These are phyloP conservation scores for Amaranthus hypochondriacus DNA, from an alignment of 148 eudicot species.

Conservation along the genomic window DNA sequence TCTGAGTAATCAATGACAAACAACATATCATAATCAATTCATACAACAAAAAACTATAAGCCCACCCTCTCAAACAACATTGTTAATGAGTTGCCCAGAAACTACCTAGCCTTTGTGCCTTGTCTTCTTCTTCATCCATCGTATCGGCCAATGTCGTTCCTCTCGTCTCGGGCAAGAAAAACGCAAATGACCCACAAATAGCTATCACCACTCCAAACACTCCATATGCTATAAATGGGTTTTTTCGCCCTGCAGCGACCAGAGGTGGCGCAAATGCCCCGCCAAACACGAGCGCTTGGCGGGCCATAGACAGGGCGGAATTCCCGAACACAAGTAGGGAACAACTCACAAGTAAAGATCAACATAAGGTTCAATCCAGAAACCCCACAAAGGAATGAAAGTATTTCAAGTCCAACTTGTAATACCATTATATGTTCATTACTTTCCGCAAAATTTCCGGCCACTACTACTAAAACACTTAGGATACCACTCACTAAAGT, in stretches of 20 bases:
- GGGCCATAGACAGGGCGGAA: constrained; percentile 59
- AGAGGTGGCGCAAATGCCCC: constrained; percentile 48
- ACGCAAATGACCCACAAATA: constrained; percentile 35
- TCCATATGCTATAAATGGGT: constrained; percentile 40
- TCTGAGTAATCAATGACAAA: too few species aligned
- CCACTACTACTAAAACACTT: constrained; percentile 36
- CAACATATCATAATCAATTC: not conserved
- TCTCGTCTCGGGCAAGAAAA: constrained; percentile 51
- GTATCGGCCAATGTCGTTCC: constrained; percentile 42
- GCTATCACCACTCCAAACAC: constrained; percentile 53
- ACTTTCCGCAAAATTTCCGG: not conserved
- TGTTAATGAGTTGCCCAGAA: constrained; percentile 12
- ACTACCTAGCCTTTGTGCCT: constrained; percentile 20
- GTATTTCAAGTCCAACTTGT: constrained; percentile 39
- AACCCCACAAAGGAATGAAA: constrained; percentile 46
- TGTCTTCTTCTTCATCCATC: constrained; percentile 59
- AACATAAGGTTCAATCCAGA: constrained; percentile 44
- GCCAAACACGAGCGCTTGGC: constrained; percentile 60
- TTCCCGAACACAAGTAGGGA: constrained; percentile 73
- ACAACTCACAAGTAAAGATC: constrained; percentile 59
- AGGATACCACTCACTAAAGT: constrained; percentile 38
- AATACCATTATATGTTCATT: constrained; percentile 14
- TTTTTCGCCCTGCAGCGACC: constrained; percentile 43
- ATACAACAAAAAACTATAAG: not conserved
- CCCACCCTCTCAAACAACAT: not conserved